Evolutionary conservation across 768 basidiomycete genomes (phyloP).

Genomic region (Suillus cothurnatus): DNA sequence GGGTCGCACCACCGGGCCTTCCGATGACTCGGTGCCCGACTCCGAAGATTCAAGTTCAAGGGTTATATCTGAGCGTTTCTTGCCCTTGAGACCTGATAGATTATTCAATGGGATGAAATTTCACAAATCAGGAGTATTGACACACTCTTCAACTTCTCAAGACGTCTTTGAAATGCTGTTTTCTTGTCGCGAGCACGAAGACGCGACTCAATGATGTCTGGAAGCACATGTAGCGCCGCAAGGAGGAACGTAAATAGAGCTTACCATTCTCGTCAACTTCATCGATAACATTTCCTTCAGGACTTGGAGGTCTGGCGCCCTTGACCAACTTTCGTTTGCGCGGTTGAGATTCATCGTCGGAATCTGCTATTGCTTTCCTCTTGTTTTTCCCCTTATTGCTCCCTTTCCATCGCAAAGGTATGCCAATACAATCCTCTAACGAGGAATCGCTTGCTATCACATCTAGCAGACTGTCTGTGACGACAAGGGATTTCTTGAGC

Average conservation of each 20-base stretch:
- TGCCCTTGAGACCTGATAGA: slow-evolving; percentile 34
- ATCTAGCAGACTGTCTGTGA: slow-evolving; percentile 18
- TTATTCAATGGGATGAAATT: slow-evolving; percentile 8
- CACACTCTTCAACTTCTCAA: slow-evolving; percentile 68
- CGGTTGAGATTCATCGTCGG: slow-evolving; percentile 38
- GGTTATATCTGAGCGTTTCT: slow-evolving; percentile 42
- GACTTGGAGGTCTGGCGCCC: slow-evolving; percentile 44
- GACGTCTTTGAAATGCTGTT: slow-evolving; percentile 60
- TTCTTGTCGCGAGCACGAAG: slow-evolving; percentile 63
- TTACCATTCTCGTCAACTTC: slow-evolving; percentile 62
- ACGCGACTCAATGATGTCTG: slow-evolving; percentile 66
- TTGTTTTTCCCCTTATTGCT: slow-evolving; percentile 25
- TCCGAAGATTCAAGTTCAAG: slow-evolving; percentile 33
- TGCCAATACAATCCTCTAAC: slow-evolving; percentile 18
- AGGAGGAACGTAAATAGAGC: slow-evolving; percentile 21
- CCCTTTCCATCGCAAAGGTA: slow-evolving; percentile 24
- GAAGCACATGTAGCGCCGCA: slow-evolving; percentile 2
- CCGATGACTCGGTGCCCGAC: slow-evolving; percentile 35
- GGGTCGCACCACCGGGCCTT: slow-evolving; percentile 29
- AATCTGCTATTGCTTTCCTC: slow-evolving; percentile 27
- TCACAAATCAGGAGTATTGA: not conserved
- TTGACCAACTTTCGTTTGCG: slow-evolving; percentile 45
- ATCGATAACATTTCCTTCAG: slow-evolving; percentile 44
- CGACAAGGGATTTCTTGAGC: slow-evolving; percentile 15
- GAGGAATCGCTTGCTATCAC: slow-evolving; percentile 25